Evolutionary conservation across 352 stramenopile species (phyloP).

Genomic region (Globisporangium paddicum): DNA sequence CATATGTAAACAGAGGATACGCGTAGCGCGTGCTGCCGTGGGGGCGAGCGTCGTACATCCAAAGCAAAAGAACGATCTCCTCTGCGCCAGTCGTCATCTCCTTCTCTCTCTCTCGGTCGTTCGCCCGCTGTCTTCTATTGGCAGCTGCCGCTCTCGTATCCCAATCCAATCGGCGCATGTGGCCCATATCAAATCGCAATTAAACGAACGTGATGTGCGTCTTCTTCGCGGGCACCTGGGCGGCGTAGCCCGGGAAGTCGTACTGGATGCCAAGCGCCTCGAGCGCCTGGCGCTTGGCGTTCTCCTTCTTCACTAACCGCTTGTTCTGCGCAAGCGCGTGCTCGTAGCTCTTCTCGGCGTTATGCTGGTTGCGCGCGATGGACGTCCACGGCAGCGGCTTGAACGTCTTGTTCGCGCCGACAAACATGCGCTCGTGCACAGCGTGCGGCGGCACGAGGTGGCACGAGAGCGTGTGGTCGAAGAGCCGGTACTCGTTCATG

Average conservation of each 20-base stretch:
- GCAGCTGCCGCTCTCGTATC: neutral
- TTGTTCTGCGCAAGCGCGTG: conserved; percentile 67
- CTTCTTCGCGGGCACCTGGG: conserved; percentile 63
- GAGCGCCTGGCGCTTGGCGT: conserved; percentile 72
- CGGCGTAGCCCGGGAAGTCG: conserved; percentile 73
- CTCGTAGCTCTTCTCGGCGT: conserved; percentile 74
- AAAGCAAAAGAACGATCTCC: neutral
- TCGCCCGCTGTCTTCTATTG: conserved; percentile 1
- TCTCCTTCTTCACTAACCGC: conserved; percentile 70
- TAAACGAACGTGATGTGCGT: conserved; percentile 63
- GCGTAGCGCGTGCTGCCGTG: neutral
- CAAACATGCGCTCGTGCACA: conserved; percentile 87
- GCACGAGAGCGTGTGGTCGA: conserved; percentile 92
- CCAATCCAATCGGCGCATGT: conserved; percentile 12
- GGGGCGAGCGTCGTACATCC: neutral
- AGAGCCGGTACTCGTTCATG: conserved; percentile 95
- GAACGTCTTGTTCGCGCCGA: conserved; percentile 81
- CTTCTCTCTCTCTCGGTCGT: neutral
- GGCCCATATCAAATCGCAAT: conserved; percentile 14
- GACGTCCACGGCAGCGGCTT: conserved; percentile 61
- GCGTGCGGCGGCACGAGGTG: conserved; percentile 86
- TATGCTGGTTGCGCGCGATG: conserved; percentile 75
- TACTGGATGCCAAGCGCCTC: conserved; percentile 82
- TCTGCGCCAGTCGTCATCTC: neutral
- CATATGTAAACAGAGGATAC: conserved; percentile 11